Base-by-base conservation (phyloP, 139 green algal species). In the Zygnema circumcarinatum region DNA sequence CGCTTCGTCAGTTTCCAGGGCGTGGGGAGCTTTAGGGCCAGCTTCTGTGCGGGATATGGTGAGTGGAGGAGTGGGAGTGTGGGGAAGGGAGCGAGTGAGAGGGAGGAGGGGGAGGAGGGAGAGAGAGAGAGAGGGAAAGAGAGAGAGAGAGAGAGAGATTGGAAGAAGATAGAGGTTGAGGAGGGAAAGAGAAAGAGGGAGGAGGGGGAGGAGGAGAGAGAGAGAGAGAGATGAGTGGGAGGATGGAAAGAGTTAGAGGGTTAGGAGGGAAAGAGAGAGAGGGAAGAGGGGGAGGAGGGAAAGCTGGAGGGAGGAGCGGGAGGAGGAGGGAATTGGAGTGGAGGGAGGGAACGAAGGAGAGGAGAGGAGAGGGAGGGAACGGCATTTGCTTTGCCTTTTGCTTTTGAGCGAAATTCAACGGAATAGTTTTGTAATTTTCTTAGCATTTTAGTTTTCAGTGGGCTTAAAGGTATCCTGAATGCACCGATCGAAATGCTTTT, bases 201-300 rank as follows among this genome's bases (percentile, higher is more conserved):
- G 79, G 31, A 35, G 1, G 3, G 79, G 79, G 41, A 2, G 54
- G 79, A 85, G 11, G 79, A 31, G 54, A 84, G 3, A 2, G 54
- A 3, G 68, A 31, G n/a, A 3, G 41, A 67, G n/a, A n/a, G 11
- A 1, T 16, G 67, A 40, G 29, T 32, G 25, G 54, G 74, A 0
- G 31, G 79, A 33, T 36, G 25, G 54, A 33, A 3, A 1, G 53
- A 2, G 74, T 22, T 2, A 38, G 29, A 81, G 16, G 79, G 79
- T 31, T 36, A 52, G 79, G n/a, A 84, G 1, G 21, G n/a, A 36
- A 36, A 2, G 31, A 81, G 33, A 0, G 79, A 53, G 32, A 20
- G 11, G 79, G 56, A 85, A 67, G 78, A 47, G 78, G 40, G 3
- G 78, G 78, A 78, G 76, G 47, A 84, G 76, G 54, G 47, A 11